phyloP scores from a whole-genome alignment of 2,329 filamentous ascomycete genomes.

The Leptographium lundbergii region DNA sequence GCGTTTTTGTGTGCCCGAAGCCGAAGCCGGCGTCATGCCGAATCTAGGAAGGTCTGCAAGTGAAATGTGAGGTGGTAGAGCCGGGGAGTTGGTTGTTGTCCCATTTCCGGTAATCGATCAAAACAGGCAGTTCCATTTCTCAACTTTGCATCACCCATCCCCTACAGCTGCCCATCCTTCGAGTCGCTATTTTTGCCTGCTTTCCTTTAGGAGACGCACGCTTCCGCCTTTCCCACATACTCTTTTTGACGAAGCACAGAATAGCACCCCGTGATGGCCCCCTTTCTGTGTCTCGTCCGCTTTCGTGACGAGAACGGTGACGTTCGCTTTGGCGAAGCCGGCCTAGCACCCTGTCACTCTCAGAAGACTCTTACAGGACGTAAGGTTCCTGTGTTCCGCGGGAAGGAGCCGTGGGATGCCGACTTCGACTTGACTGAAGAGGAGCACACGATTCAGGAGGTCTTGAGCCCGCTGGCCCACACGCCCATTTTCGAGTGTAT shows the following conservation, averaged over 20 bases:
- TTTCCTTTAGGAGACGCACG: background rate
- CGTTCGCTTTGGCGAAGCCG: constrained; percentile 3
- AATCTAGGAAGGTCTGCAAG: background rate
- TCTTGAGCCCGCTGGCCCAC: constrained; percentile 33
- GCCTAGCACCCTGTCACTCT: background rate
- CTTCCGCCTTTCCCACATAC: background rate
- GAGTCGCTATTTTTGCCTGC: background rate
- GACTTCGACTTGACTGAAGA: background rate
- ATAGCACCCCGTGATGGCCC: background rate
- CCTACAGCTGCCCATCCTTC: background rate
- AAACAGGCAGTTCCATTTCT: background rate
- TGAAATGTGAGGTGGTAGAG: background rate
- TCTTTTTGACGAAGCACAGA: background rate
- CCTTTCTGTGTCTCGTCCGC: constrained; percentile 1
- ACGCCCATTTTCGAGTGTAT: constrained; percentile 18
- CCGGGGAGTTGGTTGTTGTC: background rate
- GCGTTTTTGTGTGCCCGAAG: background rate
- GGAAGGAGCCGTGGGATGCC: background rate
- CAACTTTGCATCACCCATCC: background rate
- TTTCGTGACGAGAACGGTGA: constrained; percentile 3
- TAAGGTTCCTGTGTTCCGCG: background rate
- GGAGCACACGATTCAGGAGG: constrained; percentile 10
- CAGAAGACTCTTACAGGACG: constrained; percentile 1
- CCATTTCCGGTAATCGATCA: background rate
- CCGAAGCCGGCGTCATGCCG: background rate